Conservation (phyloP, 805 yeast species). For the Jamesozyma lodderae region DNA sequence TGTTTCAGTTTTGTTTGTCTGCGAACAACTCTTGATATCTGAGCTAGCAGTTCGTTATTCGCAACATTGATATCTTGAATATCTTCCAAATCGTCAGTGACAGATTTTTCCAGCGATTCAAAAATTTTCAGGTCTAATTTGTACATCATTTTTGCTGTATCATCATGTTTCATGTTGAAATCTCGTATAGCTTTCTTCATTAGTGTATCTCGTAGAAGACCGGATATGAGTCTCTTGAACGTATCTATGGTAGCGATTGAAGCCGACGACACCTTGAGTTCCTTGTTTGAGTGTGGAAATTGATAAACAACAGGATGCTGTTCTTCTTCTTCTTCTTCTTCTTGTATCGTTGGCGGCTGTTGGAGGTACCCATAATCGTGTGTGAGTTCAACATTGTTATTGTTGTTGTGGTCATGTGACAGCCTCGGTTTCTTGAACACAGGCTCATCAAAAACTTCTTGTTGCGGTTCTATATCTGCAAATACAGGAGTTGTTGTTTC, state of each 20-base stretch:
- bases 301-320: conserved; percentile 9
- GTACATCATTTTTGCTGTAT: conserved; percentile 14
- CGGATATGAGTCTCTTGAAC: conserved; percentile 13
- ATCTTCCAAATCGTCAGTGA: conserved; percentile 22
- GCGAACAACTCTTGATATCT: neutral
- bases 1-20: neutral
- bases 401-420: neutral
- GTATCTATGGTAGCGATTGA: conserved; percentile 23
- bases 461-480: neutral
- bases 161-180: conserved; percentile 11
- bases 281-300: conserved; percentile 9
- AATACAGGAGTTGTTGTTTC: neutral
- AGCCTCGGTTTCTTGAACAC: conserved; percentile 1
- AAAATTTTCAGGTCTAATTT: conserved; percentile 25
- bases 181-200: conserved; percentile 20
- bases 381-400: conserved; percentile 1
- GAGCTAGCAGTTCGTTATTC: conserved; percentile 18
- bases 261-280: conserved; percentile 17
- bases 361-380: too few relatives aligned
- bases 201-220: conserved; percentile 17
- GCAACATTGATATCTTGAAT: conserved; percentile 26
- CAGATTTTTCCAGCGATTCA: conserved; percentile 11
- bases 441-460: neutral
- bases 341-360: neutral
- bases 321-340: neutral